A percentile compares a stretch with the other conserved stretches of the same genome.
These are phyloP conservation scores for Tetradesmus lagerheimii DNA, from an alignment of 139 green algal genomes.

Conservation along the genomic window DNA sequence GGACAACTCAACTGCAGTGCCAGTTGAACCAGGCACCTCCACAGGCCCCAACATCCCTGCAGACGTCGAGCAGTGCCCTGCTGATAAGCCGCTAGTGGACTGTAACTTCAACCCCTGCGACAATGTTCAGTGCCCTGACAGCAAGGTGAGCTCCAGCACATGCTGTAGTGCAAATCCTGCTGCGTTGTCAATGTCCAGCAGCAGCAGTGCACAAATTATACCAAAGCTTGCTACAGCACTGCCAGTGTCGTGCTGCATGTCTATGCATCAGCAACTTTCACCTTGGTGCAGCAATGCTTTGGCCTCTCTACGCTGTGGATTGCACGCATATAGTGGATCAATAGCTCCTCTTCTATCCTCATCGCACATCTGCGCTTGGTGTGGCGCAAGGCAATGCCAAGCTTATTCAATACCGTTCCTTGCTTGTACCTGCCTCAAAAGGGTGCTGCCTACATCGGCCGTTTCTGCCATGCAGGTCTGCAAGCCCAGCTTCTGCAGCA, in stretches of 20 bases:
- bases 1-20: background rate
- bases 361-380: too few relatives aligned
- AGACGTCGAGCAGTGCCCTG: background rate
- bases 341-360: too few relatives aligned
- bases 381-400: too few relatives aligned
- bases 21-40: too few relatives aligned
- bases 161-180: background rate
- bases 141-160: background rate
- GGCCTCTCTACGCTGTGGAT: too few relatives aligned
- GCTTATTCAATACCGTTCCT: background rate
- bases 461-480: background rate
- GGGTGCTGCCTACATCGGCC: background rate
- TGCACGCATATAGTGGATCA: too few relatives aligned
- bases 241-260: too few relatives aligned
- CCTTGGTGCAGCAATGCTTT: too few relatives aligned
- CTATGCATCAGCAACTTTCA: too few relatives aligned
- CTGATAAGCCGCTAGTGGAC: background rate
- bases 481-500: background rate
- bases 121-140: background rate
- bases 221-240: too few relatives aligned
- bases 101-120: constrained; percentile 1
- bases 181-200: background rate
- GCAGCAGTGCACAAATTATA: too few relatives aligned
- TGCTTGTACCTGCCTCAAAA: background rate
- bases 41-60: background rate